Base-by-base conservation (phyloP, 768 basidiomycete genomes). In the Pleurotus salmoneostramineus region DNA sequence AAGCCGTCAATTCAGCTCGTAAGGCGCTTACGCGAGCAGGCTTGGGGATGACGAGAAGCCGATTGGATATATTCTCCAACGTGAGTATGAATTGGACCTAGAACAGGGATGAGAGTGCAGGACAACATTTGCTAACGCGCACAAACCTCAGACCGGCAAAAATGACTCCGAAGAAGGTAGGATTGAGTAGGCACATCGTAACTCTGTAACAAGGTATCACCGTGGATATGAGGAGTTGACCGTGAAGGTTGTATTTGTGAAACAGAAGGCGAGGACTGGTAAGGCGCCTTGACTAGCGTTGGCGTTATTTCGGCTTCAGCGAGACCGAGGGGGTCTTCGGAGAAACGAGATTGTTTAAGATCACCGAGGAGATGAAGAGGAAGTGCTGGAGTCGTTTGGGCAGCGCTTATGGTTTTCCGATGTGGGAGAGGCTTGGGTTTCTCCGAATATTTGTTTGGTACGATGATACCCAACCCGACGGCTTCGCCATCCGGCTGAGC, bases 21-120 rank as follows among this genome's bases (percentile, higher is more conserved):
- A 99, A 75, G n/a, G 97, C 95, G 69, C 94, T 96, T 43, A 98
- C 89, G 40, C 96, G 86, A 10, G 97, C 97, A 46, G 91, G 94
- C 66, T 89, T 89, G 11, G 97, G 97, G 0, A 99, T 87, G 31
- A 97, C 87, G 50, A 99, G 74, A 37, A 99, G 80, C 50, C 92
- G 83, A 66, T 96, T 96, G 63, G 88, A 93, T 64, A 99, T 95
- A 67, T 87, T 90, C 71, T 98, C 96, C 49, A 99, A 81, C 14
- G 85, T 82, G 49, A 95, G 82, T 54, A 98, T 71, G 71, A 98
- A 97, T 74, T 89, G 84, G 50, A 95, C 82, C 88, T 95, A 65
- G 56, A 57, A 62, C 56, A 64, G 56, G 63, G 36, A 56, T 62
- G 6, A 62, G 21, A 43, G 61, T 5, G 6, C 59, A 57, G 17